Evolutionary conservation across 345 rosid genomes (phyloP).

Genomic region (Mangifera indica): DNA sequence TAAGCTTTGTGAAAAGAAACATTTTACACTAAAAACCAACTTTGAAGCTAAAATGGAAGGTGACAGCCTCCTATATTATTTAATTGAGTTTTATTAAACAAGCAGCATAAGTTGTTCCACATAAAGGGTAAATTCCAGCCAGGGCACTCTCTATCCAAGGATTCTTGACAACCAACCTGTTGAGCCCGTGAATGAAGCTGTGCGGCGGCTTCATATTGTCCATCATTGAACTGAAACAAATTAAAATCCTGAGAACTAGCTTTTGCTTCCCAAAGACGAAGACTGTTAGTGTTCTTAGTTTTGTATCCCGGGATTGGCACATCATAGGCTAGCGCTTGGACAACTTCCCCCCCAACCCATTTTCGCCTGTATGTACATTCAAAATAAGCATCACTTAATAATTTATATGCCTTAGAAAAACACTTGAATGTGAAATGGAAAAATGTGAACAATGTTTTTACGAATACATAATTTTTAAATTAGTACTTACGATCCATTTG

Average conservation of each 20-base stretch:
- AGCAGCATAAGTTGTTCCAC: not conserved
- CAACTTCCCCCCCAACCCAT: slow-evolving; percentile 85
- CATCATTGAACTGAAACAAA: slow-evolving; percentile 90
- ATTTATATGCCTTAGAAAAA: slow-evolving; percentile 9
- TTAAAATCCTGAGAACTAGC: slow-evolving; percentile 71
- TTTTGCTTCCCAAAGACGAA: slow-evolving; percentile 98
- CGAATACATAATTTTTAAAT: not conserved
- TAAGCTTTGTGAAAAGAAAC: not conserved
- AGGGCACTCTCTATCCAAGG: not conserved
- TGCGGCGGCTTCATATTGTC: slow-evolving; percentile 89
- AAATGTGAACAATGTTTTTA: not conserved
- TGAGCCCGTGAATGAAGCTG: slow-evolving; percentile 80
- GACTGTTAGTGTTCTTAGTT: slow-evolving; percentile 93
- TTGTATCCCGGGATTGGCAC: slow-evolving; percentile 93
- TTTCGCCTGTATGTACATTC: slow-evolving; percentile 52
- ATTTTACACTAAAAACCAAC: not conserved
- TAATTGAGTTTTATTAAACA: not conserved
- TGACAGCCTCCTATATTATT: not conserved
- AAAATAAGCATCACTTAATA: slow-evolving; percentile 16
- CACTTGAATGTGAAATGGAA: slow-evolving; percentile 3
- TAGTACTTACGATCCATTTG: slow-evolving; percentile 80
- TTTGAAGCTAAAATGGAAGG: slow-evolving; percentile 5
- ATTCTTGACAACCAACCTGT: slow-evolving; percentile 44
- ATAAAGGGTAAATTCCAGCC: not conserved
- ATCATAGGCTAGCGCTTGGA: slow-evolving; percentile 93